These are phyloP conservation scores for Exidia glandulosa DNA, from an alignment of 768 basidiomycete species.

Conservation along the genomic window DNA sequence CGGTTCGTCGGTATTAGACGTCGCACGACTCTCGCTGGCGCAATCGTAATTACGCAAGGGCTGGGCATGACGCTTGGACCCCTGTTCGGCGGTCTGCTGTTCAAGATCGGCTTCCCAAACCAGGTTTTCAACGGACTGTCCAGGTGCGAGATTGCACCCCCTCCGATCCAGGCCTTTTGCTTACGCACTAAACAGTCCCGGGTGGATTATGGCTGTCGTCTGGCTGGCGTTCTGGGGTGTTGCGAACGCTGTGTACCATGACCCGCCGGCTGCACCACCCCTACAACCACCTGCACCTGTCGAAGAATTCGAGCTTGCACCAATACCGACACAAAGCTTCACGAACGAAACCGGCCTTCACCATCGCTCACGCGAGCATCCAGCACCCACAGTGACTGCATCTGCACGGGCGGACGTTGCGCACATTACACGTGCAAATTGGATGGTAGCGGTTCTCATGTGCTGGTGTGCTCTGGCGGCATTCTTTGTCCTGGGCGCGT, in stretches of 20 bases:
- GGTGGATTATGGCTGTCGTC: slow-evolving; percentile 48
- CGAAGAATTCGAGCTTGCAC: slow-evolving; percentile 1
- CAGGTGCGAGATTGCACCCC: background rate
- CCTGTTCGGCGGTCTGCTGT: slow-evolving; percentile 51
- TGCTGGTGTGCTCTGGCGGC: slow-evolving; percentile 61
- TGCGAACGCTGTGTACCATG: slow-evolving; percentile 20
- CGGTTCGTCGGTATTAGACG: slow-evolving; percentile 53
- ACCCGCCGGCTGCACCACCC: slow-evolving; percentile 15
- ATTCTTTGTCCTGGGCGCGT: slow-evolving; percentile 59
- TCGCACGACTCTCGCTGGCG: slow-evolving; percentile 52
- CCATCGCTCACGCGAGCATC: background rate
- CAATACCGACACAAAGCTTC: background rate
- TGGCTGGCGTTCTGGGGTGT: slow-evolving; percentile 43
- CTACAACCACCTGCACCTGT: slow-evolving; percentile 7
- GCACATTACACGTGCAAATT: slow-evolving; percentile 17
- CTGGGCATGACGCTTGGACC: slow-evolving; percentile 53
- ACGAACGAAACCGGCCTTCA: background rate
- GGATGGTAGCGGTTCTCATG: slow-evolving; percentile 50
- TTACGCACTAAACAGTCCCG: slow-evolving; percentile 37
- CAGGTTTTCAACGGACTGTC: slow-evolving; percentile 56
- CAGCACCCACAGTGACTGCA: background rate
- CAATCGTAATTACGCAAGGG: slow-evolving; percentile 52
- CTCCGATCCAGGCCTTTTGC: too few species aligned
- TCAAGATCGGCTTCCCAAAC: slow-evolving; percentile 48
- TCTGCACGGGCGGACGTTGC: too few species aligned